These are phyloP conservation scores for Coriolopsis trogii DNA, from an alignment of 1,284 basidiomycete genomes.

Conservation along the genomic window DNA sequence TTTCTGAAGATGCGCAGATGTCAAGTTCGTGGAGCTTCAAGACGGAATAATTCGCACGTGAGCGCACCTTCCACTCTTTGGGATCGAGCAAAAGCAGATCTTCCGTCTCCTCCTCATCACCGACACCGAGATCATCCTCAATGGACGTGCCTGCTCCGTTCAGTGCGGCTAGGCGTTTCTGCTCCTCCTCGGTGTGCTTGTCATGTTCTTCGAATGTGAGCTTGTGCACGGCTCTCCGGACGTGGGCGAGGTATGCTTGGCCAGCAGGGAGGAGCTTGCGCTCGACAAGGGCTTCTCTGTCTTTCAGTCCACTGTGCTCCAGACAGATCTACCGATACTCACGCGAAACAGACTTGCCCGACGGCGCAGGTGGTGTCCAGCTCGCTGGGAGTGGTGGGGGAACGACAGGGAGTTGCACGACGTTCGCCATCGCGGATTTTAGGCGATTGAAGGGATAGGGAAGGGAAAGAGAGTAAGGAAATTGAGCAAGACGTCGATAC, in stretches of 20 bases:
- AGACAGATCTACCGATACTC: conserved; percentile 16
- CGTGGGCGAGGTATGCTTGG: conserved; percentile 81
- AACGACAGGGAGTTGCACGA: conserved; percentile 36
- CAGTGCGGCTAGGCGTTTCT: conserved; percentile 52
- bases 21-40: background rate
- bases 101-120: conserved; percentile 85
- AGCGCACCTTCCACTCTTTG: conserved; percentile 94
- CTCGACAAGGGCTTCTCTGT: conserved; percentile 37
- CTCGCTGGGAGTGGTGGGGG: conserved; percentile 33
- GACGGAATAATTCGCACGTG: too few species aligned
- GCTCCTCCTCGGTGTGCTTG: conserved; percentile 58
- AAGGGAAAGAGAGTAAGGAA: conserved; percentile 2
- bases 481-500: background rate
- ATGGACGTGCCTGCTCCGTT: conserved; percentile 58
- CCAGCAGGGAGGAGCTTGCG: conserved; percentile 78
- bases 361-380: conserved; percentile 33
- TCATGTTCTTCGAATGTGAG: conserved; percentile 85
- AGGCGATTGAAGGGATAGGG: background rate
- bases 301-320: conserved; percentile 3
- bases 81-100: conserved; percentile 83
- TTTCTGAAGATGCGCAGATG: conserved; percentile 54
- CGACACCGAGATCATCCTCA: conserved; percentile 90
- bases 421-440: conserved; percentile 35
- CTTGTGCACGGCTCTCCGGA: conserved; percentile 73
- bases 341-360: conserved; percentile 39